Evolutionary conservation across 2,329 filamentous ascomycete genomes (phyloP).

Genomic region (Colletotrichum lupini): DNA sequence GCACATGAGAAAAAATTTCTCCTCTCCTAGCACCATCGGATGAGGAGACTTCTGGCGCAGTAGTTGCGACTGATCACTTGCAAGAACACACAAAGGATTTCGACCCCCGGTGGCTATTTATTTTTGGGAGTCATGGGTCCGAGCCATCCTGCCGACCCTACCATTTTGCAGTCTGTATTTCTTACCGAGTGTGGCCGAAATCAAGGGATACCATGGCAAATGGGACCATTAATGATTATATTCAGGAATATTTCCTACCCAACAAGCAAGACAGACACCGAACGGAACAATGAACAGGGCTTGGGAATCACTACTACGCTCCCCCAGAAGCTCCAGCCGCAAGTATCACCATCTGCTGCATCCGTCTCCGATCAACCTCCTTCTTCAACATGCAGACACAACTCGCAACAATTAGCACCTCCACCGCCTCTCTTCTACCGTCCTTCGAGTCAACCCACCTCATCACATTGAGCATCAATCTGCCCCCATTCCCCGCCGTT

Average conservation of each 20-base stretch:
- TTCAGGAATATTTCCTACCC: background rate
- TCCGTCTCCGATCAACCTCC: constrained; percentile 68
- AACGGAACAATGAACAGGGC: background rate
- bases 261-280: background rate
- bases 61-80: background rate
- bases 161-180: too few relatives aligned
- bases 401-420: constrained; percentile 65
- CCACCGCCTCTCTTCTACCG: constrained; percentile 51
- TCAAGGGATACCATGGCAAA: background rate
- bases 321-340: constrained; percentile 42
- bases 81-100: background rate
- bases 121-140: too few relatives aligned
- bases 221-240: background rate
- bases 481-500: constrained; percentile 62
- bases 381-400: constrained; percentile 73
- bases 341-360: constrained; percentile 61
- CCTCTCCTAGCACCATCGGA: background rate
- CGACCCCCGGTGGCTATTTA: too few relatives aligned
- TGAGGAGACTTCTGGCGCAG: background rate
- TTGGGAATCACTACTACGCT: background rate
- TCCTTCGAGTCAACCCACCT: constrained; percentile 48
- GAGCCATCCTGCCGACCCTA: too few relatives aligned
- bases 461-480: constrained; percentile 55
- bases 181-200: too few relatives aligned
- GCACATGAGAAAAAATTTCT: background rate